Percentiles rank a stretch among this genome's conserved stretches.
These are phyloP conservation scores for Leccinellum albellum DNA, from an alignment of 768 basidiomycete genomes.

Conservation along the genomic window DNA sequence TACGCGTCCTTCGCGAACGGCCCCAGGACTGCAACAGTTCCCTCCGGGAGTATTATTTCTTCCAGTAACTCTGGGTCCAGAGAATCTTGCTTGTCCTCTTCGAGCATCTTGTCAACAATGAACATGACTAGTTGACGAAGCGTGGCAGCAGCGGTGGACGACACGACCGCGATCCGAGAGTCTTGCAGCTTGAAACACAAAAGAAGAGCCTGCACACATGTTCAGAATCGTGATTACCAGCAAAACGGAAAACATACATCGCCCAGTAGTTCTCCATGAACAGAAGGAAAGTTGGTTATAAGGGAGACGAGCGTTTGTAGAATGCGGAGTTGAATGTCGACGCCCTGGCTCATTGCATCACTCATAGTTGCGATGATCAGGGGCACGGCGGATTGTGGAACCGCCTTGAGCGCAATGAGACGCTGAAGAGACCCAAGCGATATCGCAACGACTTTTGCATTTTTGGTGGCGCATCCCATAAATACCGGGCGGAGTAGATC, in stretches of 20 bases:
- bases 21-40: constrained; percentile 55
- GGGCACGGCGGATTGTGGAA: constrained; percentile 75
- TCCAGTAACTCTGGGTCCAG: constrained; percentile 13
- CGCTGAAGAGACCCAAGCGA: constrained; percentile 88
- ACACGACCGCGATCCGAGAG: constrained; percentile 92
- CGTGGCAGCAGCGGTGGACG: constrained; percentile 94
- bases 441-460: constrained; percentile 91
- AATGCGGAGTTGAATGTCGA: constrained; percentile 94
- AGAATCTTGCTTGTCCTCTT: constrained; percentile 57
- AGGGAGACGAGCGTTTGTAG: constrained; percentile 89
- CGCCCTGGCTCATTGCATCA: constrained; percentile 87
- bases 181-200: constrained; percentile 95
- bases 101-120: constrained; percentile 89
- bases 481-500: constrained; percentile 84
- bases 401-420: constrained; percentile 81
- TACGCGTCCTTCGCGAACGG: constrained; percentile 83
- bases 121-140: constrained; percentile 97
- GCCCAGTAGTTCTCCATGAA: constrained; percentile 76
- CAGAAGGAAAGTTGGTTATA: constrained; percentile 79
- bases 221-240: not conserved
- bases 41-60: constrained; percentile 65
- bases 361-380: constrained; percentile 80
- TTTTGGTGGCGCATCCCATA: constrained; percentile 91
- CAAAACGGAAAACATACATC: constrained; percentile 52
- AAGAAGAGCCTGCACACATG: constrained; percentile 65